Conservation (phyloP, 768 basidiomycete species). For the Phallus indusiatus region DNA sequence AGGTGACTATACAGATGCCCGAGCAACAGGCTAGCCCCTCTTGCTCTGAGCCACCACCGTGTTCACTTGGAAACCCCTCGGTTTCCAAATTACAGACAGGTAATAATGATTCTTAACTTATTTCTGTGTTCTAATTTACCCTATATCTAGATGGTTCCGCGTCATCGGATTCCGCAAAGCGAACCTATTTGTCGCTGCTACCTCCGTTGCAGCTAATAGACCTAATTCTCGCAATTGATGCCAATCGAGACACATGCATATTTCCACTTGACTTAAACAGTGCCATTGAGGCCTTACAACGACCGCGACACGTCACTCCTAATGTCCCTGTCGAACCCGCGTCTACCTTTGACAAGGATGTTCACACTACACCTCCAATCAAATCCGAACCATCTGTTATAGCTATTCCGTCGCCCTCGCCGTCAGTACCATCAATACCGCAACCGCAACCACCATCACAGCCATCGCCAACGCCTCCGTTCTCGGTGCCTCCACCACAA, state of each 20-base stretch:
- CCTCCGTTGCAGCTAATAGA: conserved; percentile 68
- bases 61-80: neutral
- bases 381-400: conserved; percentile 13
- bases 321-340: conserved; percentile 12
- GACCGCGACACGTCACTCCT: conserved; percentile 18
- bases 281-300: conserved; percentile 48
- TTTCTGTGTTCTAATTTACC: neutral
- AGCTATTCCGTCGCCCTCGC: conserved; percentile 10
- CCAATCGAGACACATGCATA: conserved; percentile 59
- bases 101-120: neutral
- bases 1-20: conserved; percentile 11
- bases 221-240: conserved; percentile 36
- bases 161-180: conserved; percentile 29
- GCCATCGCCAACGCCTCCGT: conserved; percentile 11
- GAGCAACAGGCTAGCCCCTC: conserved; percentile 11
- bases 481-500: conserved; percentile 9
- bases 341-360: conserved; percentile 12
- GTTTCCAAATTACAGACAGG: neutral
- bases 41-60: conserved; percentile 1
- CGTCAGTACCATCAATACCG: no score
- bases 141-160: neutral
- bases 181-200: conserved; percentile 59
- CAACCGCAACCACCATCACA: conserved; percentile 17
- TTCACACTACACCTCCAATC: conserved; percentile 18
- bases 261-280: conserved; percentile 57